phyloP scores from a whole-genome alignment of 108 stramenopile genomes.

The Discostella pseudostelligera region DNA sequence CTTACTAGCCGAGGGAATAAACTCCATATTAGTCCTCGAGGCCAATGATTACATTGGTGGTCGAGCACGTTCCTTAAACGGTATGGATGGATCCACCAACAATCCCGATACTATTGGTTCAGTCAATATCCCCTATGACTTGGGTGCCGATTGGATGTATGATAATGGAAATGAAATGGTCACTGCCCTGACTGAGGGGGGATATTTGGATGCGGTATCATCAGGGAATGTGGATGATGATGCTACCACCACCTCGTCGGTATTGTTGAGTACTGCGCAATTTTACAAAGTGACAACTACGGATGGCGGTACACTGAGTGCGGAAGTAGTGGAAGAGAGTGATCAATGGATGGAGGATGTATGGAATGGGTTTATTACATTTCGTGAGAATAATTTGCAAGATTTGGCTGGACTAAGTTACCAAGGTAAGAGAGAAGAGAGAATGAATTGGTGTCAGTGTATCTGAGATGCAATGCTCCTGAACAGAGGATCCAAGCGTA shows the following conservation, averaged over 20 bases:
- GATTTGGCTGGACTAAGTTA: constrained; percentile 7
- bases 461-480: no score
- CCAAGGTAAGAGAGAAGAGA: background rate
- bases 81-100: background rate
- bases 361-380: constrained; percentile 4
- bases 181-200: background rate
- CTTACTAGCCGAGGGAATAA: background rate
- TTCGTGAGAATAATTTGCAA: background rate
- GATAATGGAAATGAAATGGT: background rate
- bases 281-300: background rate
- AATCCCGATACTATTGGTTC: background rate
- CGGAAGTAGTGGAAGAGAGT: background rate
- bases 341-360: background rate
- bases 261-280: no score
- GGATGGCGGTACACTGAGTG: background rate
- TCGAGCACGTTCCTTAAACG: background rate
- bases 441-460: background rate
- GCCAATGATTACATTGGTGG: constrained; percentile 16
- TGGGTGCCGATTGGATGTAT: constrained; percentile 4
- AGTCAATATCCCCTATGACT: background rate
- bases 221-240: background rate
- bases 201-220: constrained; percentile 1
- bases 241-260: background rate
- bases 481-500: no score
- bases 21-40: background rate